Percentiles rank a stretch among this genome's conserved stretches.
Evolutionary conservation across 2,329 filamentous ascomycete species (phyloP).

Genomic region (Beauveria australis): DNA sequence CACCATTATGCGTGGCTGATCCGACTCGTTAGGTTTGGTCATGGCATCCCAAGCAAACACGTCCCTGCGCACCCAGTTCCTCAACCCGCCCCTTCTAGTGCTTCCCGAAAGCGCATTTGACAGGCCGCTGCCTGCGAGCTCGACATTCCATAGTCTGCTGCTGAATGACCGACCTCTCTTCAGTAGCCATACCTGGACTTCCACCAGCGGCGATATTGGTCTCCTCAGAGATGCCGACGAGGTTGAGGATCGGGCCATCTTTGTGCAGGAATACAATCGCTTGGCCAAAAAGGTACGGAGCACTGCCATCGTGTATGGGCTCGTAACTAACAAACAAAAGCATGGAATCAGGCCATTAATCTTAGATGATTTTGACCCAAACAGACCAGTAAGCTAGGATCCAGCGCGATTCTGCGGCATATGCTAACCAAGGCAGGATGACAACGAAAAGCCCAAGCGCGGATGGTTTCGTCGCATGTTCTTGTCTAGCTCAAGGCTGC

Average conservation of each 20-base stretch:
- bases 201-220: constrained; percentile 43
- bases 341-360: constrained; percentile 41
- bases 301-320: not conserved
- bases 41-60: constrained; percentile 7
- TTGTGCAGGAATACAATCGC: constrained; percentile 52
- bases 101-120: constrained; percentile 1
- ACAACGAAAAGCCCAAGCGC: constrained; percentile 18
- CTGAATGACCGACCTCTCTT: constrained; percentile 5
- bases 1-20: not conserved
- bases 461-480: constrained; percentile 32
- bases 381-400: constrained; percentile 19
- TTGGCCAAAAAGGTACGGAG: constrained; percentile 46
- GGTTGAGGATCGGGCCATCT: constrained; percentile 37
- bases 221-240: constrained; percentile 41
- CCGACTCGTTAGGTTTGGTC: constrained; percentile 3
- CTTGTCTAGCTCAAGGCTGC: constrained; percentile 17
- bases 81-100: constrained; percentile 2
- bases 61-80: not conserved
- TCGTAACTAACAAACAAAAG: constrained; percentile 25
- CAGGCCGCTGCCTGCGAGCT: not conserved
- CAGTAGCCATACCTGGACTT: constrained; percentile 50
- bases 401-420: not conserved
- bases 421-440: not conserved
- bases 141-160: constrained; percentile 1
- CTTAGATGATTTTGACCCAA: constrained; percentile 26